Percentiles rank a stretch among this genome's conserved stretches.
phyloP scores from a whole-genome alignment of 139 green algal genomes.

The Chlorella sp. region DNA sequence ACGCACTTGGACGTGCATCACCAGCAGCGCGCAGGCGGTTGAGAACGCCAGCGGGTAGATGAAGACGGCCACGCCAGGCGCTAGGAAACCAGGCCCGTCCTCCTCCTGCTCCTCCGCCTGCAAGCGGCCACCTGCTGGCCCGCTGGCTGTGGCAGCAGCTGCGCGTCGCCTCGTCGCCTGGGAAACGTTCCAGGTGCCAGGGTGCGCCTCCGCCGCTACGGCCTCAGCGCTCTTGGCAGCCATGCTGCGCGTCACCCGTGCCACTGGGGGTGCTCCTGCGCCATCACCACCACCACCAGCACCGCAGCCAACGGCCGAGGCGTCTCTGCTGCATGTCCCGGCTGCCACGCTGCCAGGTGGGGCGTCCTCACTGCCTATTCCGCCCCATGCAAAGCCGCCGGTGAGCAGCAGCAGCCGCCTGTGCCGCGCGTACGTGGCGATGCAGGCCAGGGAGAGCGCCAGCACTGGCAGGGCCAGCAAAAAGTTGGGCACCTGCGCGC shows the following conservation, averaged over 20 bases:
- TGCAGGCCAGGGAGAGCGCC: constrained; percentile 28
- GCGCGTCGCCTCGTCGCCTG: no score
- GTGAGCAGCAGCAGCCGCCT: constrained; percentile 7
- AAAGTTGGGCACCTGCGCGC: constrained; percentile 75
- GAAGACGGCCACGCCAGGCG: constrained; percentile 38
- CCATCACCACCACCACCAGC: constrained; percentile 4
- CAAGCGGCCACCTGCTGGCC: not conserved
- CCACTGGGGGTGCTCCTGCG: no score
- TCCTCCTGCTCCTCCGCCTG: not conserved
- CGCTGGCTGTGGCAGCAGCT: not conserved
- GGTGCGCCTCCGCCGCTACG: no score
- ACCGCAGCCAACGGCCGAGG: no score
- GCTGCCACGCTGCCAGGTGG: no score
- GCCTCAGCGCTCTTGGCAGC: no score
- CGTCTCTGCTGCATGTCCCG: no score
- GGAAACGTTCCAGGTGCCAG: no score
- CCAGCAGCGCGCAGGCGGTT: constrained; percentile 36
- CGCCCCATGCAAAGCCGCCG: no score
- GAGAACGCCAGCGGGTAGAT: constrained; percentile 72
- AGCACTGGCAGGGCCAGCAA: constrained; percentile 63
- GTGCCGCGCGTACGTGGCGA: constrained; percentile 22
- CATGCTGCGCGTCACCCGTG: no score
- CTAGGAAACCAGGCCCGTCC: constrained; percentile 21
- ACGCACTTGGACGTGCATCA: constrained; percentile 84
- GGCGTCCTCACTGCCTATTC: no score